These are phyloP conservation scores for Agrostemma githago DNA, from an alignment of 148 eudicot species.

Conservation along the genomic window DNA sequence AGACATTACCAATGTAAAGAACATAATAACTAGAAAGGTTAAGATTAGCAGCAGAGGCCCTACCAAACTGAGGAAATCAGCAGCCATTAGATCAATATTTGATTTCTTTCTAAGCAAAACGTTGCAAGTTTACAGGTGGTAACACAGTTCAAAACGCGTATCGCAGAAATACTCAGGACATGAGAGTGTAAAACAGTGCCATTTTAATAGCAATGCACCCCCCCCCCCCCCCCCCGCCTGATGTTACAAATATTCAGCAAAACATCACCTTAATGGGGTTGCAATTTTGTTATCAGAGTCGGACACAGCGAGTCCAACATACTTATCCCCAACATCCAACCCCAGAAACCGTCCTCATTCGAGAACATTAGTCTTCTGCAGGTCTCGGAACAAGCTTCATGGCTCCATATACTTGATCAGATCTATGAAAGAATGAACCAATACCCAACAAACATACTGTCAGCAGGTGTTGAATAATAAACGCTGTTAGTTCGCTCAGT, in stretches of 20 bases:
- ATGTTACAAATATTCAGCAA: neutral
- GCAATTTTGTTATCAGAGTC: constrained; percentile 63
- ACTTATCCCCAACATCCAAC: constrained; percentile 88
- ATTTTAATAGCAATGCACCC: no score
- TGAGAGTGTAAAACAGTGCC: neutral
- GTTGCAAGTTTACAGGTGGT: constrained; percentile 35
- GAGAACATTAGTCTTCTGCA: constrained; percentile 38
- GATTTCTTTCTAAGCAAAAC: constrained; percentile 74
- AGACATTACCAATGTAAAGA: neutral
- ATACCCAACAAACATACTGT: constrained; percentile 2
- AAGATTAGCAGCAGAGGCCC: constrained; percentile 20
- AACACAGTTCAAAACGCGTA: neutral
- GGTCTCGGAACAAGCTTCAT: constrained; percentile 54
- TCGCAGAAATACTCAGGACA: neutral
- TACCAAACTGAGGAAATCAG: constrained; percentile 72
- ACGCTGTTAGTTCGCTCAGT: neutral
- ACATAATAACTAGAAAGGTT: neutral
- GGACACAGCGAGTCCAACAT: constrained; percentile 83
- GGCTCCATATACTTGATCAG: constrained; percentile 72
- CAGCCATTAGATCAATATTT: constrained; percentile 73
- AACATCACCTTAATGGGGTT: constrained; percentile 57
- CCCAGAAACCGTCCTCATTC: constrained; percentile 67
- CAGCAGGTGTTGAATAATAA: neutral
- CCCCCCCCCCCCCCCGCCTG: no score
- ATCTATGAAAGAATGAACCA: constrained; percentile 8